Evolutionary conservation across 768 basidiomycete genomes (phyloP).

Genomic region (Naganishia randhawae): DNA sequence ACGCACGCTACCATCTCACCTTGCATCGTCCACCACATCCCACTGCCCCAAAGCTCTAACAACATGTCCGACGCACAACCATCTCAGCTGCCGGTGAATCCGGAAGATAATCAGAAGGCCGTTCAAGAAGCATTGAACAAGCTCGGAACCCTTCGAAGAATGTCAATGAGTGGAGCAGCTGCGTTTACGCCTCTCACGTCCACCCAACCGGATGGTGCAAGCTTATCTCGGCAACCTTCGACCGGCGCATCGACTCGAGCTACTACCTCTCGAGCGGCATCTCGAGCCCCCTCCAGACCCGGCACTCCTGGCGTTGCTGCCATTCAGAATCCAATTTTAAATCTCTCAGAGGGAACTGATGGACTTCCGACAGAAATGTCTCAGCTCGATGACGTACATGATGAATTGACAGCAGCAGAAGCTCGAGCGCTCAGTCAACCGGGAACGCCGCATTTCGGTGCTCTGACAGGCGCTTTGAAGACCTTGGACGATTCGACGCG

Average conservation of each 20-base stretch:
- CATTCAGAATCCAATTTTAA: conserved; percentile 2
- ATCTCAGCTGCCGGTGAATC: conserved; percentile 27
- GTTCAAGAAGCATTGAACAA: conserved; percentile 28
- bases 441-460: conserved; percentile 50
- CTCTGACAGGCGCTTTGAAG: conserved; percentile 45
- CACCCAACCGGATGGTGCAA: neutral
- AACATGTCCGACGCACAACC: conserved; percentile 22
- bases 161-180: conserved; percentile 21
- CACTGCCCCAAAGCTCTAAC: neutral
- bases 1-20: too few relatives aligned
- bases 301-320: conserved; percentile 19
- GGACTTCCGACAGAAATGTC: neutral
- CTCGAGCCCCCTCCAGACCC: conserved; percentile 9
- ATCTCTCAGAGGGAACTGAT: conserved; percentile 1
- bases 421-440: conserved; percentile 32
- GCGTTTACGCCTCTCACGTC: conserved; percentile 19
- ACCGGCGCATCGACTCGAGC: conserved; percentile 10
- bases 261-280: conserved; percentile 17
- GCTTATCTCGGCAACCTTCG: conserved; percentile 13
- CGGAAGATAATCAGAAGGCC: conserved; percentile 20
- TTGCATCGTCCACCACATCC: neutral
- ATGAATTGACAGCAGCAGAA: conserved; percentile 8
- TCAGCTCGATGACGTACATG: neutral
- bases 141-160: conserved; percentile 20
- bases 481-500: conserved; percentile 47